A percentile compares a stretch with the other conserved stretches of the same genome.
phyloP scores from a whole-genome alignment of 2,329 filamentous ascomycete genomes.

The Neofusicoccum sp. region DNA sequence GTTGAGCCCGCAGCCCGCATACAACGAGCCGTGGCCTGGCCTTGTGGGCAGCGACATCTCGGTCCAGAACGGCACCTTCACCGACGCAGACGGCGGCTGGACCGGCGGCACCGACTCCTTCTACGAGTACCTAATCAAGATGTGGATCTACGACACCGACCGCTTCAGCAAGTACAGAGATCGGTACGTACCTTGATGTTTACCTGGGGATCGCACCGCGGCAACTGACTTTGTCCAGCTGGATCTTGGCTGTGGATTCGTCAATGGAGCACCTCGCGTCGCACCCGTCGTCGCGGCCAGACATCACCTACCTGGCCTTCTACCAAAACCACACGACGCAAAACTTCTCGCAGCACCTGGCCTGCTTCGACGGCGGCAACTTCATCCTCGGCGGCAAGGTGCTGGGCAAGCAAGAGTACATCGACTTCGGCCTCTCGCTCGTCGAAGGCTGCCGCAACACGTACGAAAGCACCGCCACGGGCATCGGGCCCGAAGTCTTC shows the following conservation, averaged over 20 bases:
- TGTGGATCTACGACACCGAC: constrained; percentile 76
- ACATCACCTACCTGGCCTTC: constrained; percentile 71
- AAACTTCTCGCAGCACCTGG: constrained; percentile 56
- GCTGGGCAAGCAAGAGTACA: constrained; percentile 66
- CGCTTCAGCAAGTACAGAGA: constrained; percentile 69
- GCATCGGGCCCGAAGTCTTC: constrained; percentile 73
- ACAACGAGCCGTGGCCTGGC: constrained; percentile 73
- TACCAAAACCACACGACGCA: constrained; percentile 52
- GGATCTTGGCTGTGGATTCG: constrained; percentile 75
- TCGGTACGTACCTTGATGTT: constrained; percentile 38
- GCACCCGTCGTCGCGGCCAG: constrained; percentile 65
- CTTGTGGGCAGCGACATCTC: constrained; percentile 70
- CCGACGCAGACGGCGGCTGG: constrained; percentile 73
- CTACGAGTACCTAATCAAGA: constrained; percentile 91
- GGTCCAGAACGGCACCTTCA: constrained; percentile 66
- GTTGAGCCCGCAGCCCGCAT: constrained; percentile 64
- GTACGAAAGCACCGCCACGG: constrained; percentile 68
- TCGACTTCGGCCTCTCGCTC: constrained; percentile 73
- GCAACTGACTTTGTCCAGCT: constrained; percentile 42
- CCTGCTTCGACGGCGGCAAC: constrained; percentile 83
- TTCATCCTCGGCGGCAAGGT: constrained; percentile 80
- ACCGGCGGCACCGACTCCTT: constrained; percentile 76
- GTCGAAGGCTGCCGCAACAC: constrained; percentile 74
- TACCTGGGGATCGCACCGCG: no score
- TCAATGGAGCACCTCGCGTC: constrained; percentile 72